Conservation (phyloP, 176 grass and related monocot genomes). For the Luzula sylvatica region DNA sequence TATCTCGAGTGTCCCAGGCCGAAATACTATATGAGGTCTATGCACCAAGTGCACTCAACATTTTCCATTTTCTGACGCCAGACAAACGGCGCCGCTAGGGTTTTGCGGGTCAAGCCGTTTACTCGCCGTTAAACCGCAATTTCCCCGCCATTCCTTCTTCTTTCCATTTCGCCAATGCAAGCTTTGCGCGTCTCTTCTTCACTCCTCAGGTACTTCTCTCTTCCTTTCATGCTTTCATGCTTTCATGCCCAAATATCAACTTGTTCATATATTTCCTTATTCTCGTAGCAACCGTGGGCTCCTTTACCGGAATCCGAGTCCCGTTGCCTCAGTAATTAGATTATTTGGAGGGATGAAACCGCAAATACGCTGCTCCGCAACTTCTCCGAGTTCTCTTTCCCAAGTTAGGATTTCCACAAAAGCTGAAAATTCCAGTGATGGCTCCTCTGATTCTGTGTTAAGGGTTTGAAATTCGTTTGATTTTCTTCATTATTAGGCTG, state of each 20-base stretch:
- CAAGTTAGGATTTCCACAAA: slow-evolving; percentile 28
- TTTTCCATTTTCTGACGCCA: no score
- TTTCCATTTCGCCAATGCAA: slow-evolving; percentile 34
- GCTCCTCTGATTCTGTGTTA: not conserved
- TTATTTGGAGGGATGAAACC: slow-evolving; percentile 28
- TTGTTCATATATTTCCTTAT: not conserved
- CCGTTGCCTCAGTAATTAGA: slow-evolving; percentile 15
- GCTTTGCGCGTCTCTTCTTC: slow-evolving; percentile 14
- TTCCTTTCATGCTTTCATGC: not conserved
- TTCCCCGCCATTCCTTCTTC: not conserved
- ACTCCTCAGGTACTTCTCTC: slow-evolving; percentile 29
- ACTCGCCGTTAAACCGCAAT: not conserved
- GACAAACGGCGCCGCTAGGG: not conserved
- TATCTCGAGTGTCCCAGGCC: no score
- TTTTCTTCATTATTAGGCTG: not conserved
- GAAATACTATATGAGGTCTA: no score
- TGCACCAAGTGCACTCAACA: no score
- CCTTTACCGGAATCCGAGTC: slow-evolving; percentile 15
- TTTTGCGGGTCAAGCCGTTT: not conserved
- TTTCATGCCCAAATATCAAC: not conserved
- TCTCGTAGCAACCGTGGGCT: slow-evolving; percentile 16
- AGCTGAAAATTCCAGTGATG: slow-evolving; percentile 10
- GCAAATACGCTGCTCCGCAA: slow-evolving; percentile 22
- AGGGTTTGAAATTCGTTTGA: slow-evolving; percentile 26
- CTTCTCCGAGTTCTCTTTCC: slow-evolving; percentile 32